Evolutionary conservation across 2,329 filamentous ascomycete species (phyloP).

Genomic region (Blumeria graminis): DNA sequence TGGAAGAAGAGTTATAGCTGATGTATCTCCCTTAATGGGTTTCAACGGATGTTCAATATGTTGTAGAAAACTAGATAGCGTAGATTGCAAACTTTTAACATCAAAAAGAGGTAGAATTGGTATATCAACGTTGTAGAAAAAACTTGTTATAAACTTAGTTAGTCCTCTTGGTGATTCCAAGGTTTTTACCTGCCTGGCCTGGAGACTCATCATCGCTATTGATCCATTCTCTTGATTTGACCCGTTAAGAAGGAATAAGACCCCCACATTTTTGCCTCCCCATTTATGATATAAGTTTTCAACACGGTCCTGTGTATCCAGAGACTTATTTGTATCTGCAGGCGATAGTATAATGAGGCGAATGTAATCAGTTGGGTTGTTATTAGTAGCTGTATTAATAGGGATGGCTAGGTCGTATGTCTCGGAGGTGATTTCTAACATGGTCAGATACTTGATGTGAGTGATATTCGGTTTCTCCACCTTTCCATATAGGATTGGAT

Average conservation of each 20-base stretch:
- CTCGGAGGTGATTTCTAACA: constrained; percentile 4
- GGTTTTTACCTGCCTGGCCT: constrained; percentile 9
- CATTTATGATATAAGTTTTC: constrained; percentile 14
- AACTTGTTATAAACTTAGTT: constrained; percentile 5
- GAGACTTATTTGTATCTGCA: constrained; percentile 6
- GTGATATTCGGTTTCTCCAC: constrained; percentile 4
- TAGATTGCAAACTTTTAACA: constrained; percentile 7
- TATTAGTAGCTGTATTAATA: constrained; percentile 3
- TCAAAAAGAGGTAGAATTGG: constrained; percentile 12
- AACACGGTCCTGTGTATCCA: constrained; percentile 9
- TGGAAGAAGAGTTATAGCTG: constrained; percentile 10
- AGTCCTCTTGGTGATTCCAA: background rate
- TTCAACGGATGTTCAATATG: constrained; percentile 6
- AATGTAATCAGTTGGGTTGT: constrained; percentile 6
- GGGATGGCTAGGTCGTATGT: constrained; percentile 14
- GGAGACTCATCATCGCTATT: constrained; percentile 11
- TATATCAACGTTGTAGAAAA: constrained; percentile 12
- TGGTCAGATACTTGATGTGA: no score
- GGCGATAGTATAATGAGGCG: constrained; percentile 13
- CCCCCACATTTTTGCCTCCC: constrained; percentile 12
- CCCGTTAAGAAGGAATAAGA: constrained; percentile 14
- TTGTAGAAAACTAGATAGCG: constrained; percentile 11
- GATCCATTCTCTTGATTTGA: constrained; percentile 7
- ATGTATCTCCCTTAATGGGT: constrained; percentile 2
- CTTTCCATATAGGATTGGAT: constrained; percentile 13